Evolutionary conservation across 306 rosid genomes (phyloP), one percentile per base, ranked within the genome.

Genomic region (Cucurbita pepo): DNA sequence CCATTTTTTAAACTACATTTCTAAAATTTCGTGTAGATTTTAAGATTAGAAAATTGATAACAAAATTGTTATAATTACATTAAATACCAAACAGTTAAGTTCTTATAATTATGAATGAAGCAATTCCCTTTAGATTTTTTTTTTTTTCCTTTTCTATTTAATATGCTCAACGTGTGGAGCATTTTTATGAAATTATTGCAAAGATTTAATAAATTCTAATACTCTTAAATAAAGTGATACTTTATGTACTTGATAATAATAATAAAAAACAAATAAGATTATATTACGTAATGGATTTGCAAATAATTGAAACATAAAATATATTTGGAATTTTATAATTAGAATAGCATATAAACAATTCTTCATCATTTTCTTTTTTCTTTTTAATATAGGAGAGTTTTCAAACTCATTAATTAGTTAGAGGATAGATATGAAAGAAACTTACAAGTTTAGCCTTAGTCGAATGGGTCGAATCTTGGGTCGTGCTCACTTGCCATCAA

Each of bases 401-500:
- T n/a, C 3, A 38, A n/a, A 44, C 19, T 5, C 18, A 44, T 0
- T 7, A 9, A 44, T 0, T 7, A 9, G 2, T 11, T 65, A 18
- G 18, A 18, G 3, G 2, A 63, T 12, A 18, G 10, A 25, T 3
- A 3, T 13, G 41, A 67, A 67, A 47, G 4, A 5, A 6, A 16
- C 11, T 18, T 43, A 75, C 56, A 34, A 19, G 40, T 14, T 58
- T 14, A 18, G 3, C 60, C 69, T 59, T 43, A 92, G 88, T 88
- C 96, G 76, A 92, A 92, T 71, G 98, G 98, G 80, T 92, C 96
- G 13, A 92, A 81, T 64, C 98, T 82, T 11, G 90, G 89, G 79
- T 92, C 98, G 58, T 92, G 98, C 41, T 92, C 96, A 21, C 98
- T 92, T 13, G 98, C 96, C 98, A 92, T 92, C 89, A 85, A 73